Evolutionary conservation across 768 basidiomycete genomes (phyloP).

Genomic region (Gloeostereum incarnatum): DNA sequence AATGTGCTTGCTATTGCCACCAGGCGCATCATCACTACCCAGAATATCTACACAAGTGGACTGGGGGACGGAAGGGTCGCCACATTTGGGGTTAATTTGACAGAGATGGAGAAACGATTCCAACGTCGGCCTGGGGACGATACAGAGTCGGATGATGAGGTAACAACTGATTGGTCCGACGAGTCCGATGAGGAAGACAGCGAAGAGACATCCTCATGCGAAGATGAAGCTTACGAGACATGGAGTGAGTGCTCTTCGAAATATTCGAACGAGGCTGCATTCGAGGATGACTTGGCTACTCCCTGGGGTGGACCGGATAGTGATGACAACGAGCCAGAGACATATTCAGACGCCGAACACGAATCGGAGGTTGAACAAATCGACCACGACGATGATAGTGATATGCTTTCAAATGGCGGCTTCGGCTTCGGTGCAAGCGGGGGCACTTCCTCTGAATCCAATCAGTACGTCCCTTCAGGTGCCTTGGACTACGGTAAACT

Average conservation of each 20-base stretch:
- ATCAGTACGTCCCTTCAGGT: not conserved
- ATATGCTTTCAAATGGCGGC: too few species aligned
- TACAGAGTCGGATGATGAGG: too few species aligned
- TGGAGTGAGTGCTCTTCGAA: not conserved
- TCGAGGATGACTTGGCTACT: not conserved
- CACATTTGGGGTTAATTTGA: constrained; percentile 6
- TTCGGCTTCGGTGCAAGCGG: not conserved
- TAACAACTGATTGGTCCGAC: too few species aligned
- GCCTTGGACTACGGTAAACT: too few species aligned
- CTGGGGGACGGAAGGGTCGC: constrained; percentile 3
- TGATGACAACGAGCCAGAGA: not conserved
- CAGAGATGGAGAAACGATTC: constrained; percentile 4
- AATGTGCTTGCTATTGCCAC: constrained; percentile 4
- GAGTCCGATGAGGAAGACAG: too few species aligned
- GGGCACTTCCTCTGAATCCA: not conserved
- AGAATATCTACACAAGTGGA: not conserved
- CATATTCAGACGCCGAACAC: not conserved
- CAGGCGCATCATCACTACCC: not conserved
- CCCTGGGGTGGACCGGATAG: not conserved
- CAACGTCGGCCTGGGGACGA: too few species aligned
- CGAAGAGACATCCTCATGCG: too few species aligned
- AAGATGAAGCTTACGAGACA: not conserved
- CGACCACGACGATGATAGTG: too few species aligned
- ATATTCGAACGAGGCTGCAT: not conserved
- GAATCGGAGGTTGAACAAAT: too few species aligned